These are phyloP conservation scores for Nadsonia fulvescens DNA, from an alignment of 805 yeast species.

Conservation along the genomic window DNA sequence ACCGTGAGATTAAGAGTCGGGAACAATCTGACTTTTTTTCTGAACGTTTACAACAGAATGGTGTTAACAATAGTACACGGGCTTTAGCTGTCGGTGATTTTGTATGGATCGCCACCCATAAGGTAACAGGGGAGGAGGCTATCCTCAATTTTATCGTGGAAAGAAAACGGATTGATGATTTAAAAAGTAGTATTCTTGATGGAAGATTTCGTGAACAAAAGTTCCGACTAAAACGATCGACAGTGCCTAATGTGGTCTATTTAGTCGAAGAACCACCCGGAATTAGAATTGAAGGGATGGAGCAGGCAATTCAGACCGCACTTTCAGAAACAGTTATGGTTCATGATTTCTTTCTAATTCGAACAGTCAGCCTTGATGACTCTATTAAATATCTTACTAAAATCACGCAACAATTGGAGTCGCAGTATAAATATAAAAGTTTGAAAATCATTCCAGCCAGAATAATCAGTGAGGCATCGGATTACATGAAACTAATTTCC, in stretches of 20 bases:
- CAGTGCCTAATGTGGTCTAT: slow-evolving; percentile 50
- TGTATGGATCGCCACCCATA: slow-evolving; percentile 69
- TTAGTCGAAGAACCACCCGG: slow-evolving; percentile 58
- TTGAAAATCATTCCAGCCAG: slow-evolving; percentile 20
- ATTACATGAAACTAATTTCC: slow-evolving; percentile 19
- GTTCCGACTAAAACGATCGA: slow-evolving; percentile 49
- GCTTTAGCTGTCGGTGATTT: slow-evolving; percentile 74
- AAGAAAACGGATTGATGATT: slow-evolving; percentile 76
- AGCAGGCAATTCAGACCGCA: slow-evolving; percentile 58
- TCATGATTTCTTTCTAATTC: slow-evolving; percentile 35
- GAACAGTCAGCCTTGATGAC: slow-evolving; percentile 56
- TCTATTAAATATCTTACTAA: slow-evolving; percentile 43
- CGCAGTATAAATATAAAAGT: slow-evolving; percentile 21
- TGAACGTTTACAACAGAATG: too few relatives aligned
- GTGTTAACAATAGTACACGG: too few relatives aligned
- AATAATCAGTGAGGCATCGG: too few relatives aligned
- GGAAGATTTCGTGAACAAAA: slow-evolving; percentile 86
- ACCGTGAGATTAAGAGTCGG: too few relatives aligned
- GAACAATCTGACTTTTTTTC: too few relatives aligned
- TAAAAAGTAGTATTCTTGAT: slow-evolving; percentile 65
- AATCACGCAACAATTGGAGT: slow-evolving; percentile 28
- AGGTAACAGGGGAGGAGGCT: slow-evolving; percentile 36
- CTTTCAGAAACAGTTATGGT: slow-evolving; percentile 40
- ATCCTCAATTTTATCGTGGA: slow-evolving; percentile 75
- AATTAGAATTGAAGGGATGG: slow-evolving; percentile 16